A percentile compares a stretch with the other conserved stretches of the same genome.
Evolutionary conservation across 345 rosid genomes (phyloP).

Genomic region (Litchi chinensis): DNA sequence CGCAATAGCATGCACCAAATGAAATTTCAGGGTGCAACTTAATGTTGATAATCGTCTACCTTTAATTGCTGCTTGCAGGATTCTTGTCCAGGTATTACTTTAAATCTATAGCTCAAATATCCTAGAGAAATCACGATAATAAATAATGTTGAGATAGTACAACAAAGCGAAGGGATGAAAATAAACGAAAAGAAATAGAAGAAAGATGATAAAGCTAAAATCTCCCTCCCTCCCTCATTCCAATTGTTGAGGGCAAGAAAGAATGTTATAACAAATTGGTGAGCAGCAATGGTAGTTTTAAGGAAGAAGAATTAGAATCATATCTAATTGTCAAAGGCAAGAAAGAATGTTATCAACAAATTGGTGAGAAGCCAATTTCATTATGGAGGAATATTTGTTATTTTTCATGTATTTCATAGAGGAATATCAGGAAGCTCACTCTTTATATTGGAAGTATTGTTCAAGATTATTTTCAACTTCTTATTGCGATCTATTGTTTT

Average conservation of each 20-base stretch:
- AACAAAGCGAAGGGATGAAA: not conserved
- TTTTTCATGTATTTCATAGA: no score
- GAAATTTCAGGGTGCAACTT: conserved; percentile 1
- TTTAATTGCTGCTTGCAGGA: conserved; percentile 45
- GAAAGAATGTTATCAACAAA: no score
- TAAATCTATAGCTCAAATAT: conserved; percentile 69
- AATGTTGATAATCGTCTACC: conserved; percentile 39
- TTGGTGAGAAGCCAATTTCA: no score
- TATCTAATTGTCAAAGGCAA: no score
- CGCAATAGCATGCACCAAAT: not conserved
- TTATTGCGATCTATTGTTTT: no score
- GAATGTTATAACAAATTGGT: not conserved
- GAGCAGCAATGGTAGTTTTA: not conserved
- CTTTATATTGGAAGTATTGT: no score
- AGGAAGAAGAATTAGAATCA: no score
- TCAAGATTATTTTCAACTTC: no score
- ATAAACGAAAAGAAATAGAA: not conserved
- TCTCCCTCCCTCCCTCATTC: not conserved
- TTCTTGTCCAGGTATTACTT: conserved; percentile 54
- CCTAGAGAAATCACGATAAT: conserved; percentile 43
- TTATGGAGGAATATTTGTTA: no score
- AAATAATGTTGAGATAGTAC: not conserved
- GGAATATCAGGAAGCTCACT: no score
- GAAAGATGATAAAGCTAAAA: not conserved
- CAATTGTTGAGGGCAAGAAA: no score